These are phyloP conservation scores for Geotrichum siamense DNA, from an alignment of 1,139 yeast species.

Conservation along the genomic window DNA sequence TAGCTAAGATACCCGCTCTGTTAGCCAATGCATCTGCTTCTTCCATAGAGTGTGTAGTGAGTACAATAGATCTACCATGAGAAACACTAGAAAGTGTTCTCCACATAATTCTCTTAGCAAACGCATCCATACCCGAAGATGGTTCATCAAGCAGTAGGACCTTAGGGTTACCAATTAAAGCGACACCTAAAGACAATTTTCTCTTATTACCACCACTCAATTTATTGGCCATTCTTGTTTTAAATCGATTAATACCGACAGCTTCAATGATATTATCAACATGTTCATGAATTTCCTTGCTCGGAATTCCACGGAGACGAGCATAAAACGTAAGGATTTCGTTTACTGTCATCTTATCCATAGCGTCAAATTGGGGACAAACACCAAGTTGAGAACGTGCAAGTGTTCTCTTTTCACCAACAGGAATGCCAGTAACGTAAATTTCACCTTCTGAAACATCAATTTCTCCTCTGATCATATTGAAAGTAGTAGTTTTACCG, in stretches of 20 bases:
- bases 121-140: slow-evolving; percentile 79
- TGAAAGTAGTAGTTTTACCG: slow-evolving; percentile 84
- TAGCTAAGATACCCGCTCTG: slow-evolving; percentile 35
- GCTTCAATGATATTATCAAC: slow-evolving; percentile 52
- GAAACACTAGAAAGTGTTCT: slow-evolving; percentile 31
- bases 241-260: slow-evolving; percentile 33
- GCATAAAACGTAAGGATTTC: slow-evolving; percentile 34
- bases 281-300: slow-evolving; percentile 71
- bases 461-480: slow-evolving; percentile 53
- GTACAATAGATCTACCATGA: slow-evolving; percentile 32
- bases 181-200: slow-evolving; percentile 94
- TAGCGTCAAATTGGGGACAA: slow-evolving; percentile 38
- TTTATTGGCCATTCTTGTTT: slow-evolving; percentile 32
- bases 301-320: slow-evolving; percentile 30
- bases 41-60: slow-evolving; percentile 38
- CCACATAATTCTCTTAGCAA: slow-evolving; percentile 41
- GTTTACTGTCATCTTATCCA: slow-evolving; percentile 34
- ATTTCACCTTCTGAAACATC: slow-evolving; percentile 30
- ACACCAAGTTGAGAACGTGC: slow-evolving; percentile 35
- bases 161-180: slow-evolving; percentile 87
- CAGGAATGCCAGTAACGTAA: slow-evolving; percentile 30
- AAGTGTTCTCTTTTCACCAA: slow-evolving; percentile 26
- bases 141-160: slow-evolving; percentile 94
- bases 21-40: slow-evolving; percentile 37
- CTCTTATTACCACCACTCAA: slow-evolving; percentile 98